Percentiles rank a stretch among this genome's conserved stretches.
These are phyloP conservation scores for Magnolia officinalis DNA, from an alignment of 164 flowering plant genomes.

Conservation along the genomic window DNA sequence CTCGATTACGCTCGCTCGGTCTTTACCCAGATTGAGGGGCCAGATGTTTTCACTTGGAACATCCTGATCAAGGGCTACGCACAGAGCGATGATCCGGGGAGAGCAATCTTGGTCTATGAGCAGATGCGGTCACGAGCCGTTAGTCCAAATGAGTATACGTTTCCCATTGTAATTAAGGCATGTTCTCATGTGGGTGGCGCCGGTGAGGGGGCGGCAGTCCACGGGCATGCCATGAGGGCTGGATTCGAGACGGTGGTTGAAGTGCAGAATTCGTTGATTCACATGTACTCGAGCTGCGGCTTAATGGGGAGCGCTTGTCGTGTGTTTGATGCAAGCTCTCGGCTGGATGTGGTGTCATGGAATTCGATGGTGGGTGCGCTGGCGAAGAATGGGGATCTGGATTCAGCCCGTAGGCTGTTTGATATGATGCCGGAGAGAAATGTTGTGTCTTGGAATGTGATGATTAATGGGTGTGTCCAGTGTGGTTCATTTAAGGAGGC, in stretches of 20 bases:
- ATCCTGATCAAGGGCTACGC: slow-evolving; percentile 17
- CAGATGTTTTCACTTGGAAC: slow-evolving; percentile 18
- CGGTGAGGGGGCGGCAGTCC: slow-evolving; percentile 22
- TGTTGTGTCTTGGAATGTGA: slow-evolving; percentile 27
- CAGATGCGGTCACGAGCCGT: slow-evolving; percentile 3
- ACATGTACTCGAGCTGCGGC: slow-evolving; percentile 29
- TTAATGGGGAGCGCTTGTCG: slow-evolving; percentile 18
- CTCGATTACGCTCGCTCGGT: slow-evolving; percentile 13
- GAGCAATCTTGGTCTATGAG: slow-evolving; percentile 15
- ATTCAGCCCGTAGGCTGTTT: slow-evolving; percentile 13
- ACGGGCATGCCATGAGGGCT: slow-evolving; percentile 26
- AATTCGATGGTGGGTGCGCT: slow-evolving; percentile 27
- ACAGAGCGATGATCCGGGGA: not conserved
- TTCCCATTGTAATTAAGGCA: slow-evolving; percentile 42
- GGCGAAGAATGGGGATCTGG: slow-evolving; percentile 15
- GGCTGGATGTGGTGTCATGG: slow-evolving; percentile 23
- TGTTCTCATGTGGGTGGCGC: slow-evolving; percentile 23
- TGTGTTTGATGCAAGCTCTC: slow-evolving; percentile 33
- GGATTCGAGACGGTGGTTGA: slow-evolving; percentile 28
- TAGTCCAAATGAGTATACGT: slow-evolving; percentile 25
- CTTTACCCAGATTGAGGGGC: slow-evolving; percentile 9
- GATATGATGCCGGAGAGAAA: slow-evolving; percentile 22
- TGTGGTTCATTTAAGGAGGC: slow-evolving; percentile 1
- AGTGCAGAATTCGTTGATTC: slow-evolving; percentile 34
- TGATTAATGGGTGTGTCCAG: slow-evolving; percentile 16